Conservation (phyloP, 2,329 filamentous ascomycete genomes). For the Fusarium sp. region DNA sequence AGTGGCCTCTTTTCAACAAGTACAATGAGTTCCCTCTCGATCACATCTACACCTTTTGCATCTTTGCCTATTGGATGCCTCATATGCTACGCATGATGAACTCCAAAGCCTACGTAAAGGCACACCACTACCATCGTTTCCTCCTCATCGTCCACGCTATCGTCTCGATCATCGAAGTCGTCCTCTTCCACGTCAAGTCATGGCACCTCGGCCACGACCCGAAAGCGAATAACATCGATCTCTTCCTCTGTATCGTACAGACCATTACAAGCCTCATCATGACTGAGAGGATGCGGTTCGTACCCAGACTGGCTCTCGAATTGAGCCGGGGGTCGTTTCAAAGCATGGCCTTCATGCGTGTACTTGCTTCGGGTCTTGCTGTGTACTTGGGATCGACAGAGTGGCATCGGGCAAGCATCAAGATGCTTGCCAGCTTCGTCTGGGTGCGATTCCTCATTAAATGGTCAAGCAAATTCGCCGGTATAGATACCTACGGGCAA, state of each 20-base stretch:
- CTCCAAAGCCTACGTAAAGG: neutral
- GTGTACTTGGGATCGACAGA: neutral
- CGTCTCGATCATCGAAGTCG: neutral
- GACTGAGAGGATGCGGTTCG: neutral
- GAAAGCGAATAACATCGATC: neutral
- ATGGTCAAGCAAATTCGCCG: neutral
- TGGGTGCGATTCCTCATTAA: neutral
- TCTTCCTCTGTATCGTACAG: neutral
- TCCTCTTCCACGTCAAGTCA: neutral
- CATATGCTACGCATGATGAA: neutral
- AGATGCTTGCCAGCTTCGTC: neutral
- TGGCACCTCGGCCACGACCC: neutral
- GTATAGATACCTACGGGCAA: neutral
- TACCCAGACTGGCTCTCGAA: neutral
- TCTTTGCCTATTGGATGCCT: neutral
- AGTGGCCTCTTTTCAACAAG: neutral
- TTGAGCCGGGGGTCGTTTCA: neutral
- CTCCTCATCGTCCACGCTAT: neutral
- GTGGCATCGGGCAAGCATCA: slow-evolving; percentile 6
- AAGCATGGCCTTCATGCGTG: neutral
- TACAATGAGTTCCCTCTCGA: neutral
- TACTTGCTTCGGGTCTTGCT: neutral
- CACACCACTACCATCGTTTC: neutral
- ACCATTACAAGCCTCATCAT: neutral
- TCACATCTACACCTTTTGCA: neutral